Evolutionary conservation across 139 green algal genomes (phyloP).

Genomic region (Astrephomene gubernaculifera): DNA sequence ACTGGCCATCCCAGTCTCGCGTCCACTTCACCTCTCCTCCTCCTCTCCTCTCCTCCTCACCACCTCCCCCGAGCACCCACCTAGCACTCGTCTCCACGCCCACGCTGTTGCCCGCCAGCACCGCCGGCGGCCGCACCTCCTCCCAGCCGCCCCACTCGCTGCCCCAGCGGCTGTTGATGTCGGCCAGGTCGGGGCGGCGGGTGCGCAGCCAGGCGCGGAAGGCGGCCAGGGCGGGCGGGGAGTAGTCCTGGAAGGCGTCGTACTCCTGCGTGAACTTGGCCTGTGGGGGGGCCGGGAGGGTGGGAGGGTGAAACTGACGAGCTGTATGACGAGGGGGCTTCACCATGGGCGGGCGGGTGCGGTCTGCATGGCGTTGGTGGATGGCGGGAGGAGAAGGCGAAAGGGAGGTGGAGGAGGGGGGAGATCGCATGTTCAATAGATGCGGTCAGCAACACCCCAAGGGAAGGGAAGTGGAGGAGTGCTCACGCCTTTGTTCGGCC

Average conservation of each 20-base stretch:
- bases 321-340: background rate
- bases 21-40: background rate
- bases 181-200: background rate
- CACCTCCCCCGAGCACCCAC: background rate
- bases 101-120: background rate
- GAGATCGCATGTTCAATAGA: no score
- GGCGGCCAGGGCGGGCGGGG: background rate
- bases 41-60: background rate
- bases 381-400: background rate
- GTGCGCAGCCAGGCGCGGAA: slow-evolving; percentile 6
- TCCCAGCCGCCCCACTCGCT: background rate
- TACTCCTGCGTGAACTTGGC: slow-evolving; percentile 39
- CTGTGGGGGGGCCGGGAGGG: background rate
- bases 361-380: background rate
- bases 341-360: background rate
- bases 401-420: no score
- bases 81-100: background rate
- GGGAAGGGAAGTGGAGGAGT: no score
- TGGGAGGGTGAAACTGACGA: no score
- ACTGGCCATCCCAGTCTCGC: background rate
- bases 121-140: background rate
- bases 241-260: slow-evolving; percentile 39
- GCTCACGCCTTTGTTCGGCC: no score
- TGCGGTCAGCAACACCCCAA: no score
- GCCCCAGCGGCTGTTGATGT: slow-evolving; percentile 7